Evolutionary conservation across 1,139 yeast genomes (phyloP).

Genomic region (Debaryomyces nepalensis): DNA sequence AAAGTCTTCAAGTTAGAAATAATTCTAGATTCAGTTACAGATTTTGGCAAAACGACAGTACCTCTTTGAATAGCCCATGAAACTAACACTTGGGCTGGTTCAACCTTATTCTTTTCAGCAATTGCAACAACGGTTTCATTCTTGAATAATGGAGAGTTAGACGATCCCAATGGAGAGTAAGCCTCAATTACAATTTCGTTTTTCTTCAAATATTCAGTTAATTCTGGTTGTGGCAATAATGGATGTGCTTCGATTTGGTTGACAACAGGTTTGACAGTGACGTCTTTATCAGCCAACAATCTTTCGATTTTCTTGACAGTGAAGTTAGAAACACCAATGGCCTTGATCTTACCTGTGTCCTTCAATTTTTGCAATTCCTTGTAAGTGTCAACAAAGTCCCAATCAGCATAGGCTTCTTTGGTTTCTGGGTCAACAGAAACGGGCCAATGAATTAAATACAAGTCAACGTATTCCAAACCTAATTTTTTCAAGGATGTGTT

Average conservation of each 20-base stretch:
- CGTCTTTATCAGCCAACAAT: slow-evolving; percentile 50
- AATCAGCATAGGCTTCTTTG: slow-evolving; percentile 37
- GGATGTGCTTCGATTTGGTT: slow-evolving; percentile 69
- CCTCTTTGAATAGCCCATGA: slow-evolving; percentile 61
- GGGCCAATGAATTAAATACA: slow-evolving; percentile 91
- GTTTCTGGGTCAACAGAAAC: slow-evolving; percentile 48
- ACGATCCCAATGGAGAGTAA: slow-evolving; percentile 62
- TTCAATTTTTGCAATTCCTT: slow-evolving; percentile 66
- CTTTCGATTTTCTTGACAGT: slow-evolving; percentile 50
- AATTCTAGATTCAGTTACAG: slow-evolving; percentile 45
- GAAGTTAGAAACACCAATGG: slow-evolving; percentile 68
- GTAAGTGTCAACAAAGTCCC: slow-evolving; percentile 72
- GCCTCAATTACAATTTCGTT: slow-evolving; percentile 55
- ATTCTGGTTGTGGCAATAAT: slow-evolving; percentile 55
- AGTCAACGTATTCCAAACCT: slow-evolving; percentile 79
- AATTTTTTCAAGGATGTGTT: slow-evolving; percentile 66
- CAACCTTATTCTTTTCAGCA: slow-evolving; percentile 49
- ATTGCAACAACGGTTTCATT: slow-evolving; percentile 44
- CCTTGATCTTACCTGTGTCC: slow-evolving; percentile 57
- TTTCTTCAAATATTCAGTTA: slow-evolving; percentile 46
- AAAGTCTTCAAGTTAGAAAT: slow-evolving; percentile 39
- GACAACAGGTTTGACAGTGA: slow-evolving; percentile 55
- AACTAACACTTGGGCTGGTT: slow-evolving; percentile 51
- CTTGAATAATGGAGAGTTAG: slow-evolving; percentile 53
- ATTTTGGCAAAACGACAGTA: slow-evolving; percentile 59